These are phyloP conservation scores for Fraxinus sp. DNA, from an alignment of 305 asterid species.

Conservation along the genomic window DNA sequence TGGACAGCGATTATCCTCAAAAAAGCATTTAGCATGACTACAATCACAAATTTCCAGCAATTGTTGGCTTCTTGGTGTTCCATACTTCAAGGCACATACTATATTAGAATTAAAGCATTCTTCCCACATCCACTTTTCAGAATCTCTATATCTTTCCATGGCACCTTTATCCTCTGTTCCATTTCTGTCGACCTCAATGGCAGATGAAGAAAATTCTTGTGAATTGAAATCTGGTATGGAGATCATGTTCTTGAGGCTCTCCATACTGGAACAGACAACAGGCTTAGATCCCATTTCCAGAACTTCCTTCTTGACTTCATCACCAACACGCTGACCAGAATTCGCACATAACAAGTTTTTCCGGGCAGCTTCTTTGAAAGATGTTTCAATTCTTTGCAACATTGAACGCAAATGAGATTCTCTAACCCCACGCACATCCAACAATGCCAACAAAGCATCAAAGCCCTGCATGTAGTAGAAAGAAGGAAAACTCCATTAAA, in stretches of 20 bases:
- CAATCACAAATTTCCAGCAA: slow-evolving; percentile 57
- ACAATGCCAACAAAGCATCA: slow-evolving; percentile 65
- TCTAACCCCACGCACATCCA: slow-evolving; percentile 87
- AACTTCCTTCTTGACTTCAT: slow-evolving; percentile 33
- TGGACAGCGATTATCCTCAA: slow-evolving; percentile 58
- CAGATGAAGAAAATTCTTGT: slow-evolving; percentile 32
- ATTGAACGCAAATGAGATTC: slow-evolving; percentile 77
- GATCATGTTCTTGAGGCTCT: slow-evolving; percentile 30
- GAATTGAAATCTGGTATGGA: slow-evolving; percentile 21
- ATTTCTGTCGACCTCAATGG: slow-evolving; percentile 30
- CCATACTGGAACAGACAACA: slow-evolving; percentile 23
- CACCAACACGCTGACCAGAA: slow-evolving; percentile 21
- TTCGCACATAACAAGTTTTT: slow-evolving; percentile 25
- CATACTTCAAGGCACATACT: slow-evolving; percentile 47
- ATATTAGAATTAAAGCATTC: slow-evolving; percentile 48
- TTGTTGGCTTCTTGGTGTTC: slow-evolving; percentile 40
- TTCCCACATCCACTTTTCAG: slow-evolving; percentile 75
- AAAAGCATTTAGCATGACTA: slow-evolving; percentile 47
- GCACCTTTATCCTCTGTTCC: slow-evolving; percentile 36
- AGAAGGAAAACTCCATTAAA: neutral
- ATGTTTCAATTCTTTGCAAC: slow-evolving; percentile 66
- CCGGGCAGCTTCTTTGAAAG: slow-evolving; percentile 56
- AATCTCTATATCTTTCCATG: slow-evolving; percentile 48
- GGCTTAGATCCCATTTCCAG: slow-evolving; percentile 29
- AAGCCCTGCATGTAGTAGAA: slow-evolving; percentile 55